A percentile compares a stretch with the other conserved stretches of the same genome.
Evolutionary conservation across 2,329 filamentous ascomycete species (phyloP).

Genomic region (Aspergillus ochraceus): DNA sequence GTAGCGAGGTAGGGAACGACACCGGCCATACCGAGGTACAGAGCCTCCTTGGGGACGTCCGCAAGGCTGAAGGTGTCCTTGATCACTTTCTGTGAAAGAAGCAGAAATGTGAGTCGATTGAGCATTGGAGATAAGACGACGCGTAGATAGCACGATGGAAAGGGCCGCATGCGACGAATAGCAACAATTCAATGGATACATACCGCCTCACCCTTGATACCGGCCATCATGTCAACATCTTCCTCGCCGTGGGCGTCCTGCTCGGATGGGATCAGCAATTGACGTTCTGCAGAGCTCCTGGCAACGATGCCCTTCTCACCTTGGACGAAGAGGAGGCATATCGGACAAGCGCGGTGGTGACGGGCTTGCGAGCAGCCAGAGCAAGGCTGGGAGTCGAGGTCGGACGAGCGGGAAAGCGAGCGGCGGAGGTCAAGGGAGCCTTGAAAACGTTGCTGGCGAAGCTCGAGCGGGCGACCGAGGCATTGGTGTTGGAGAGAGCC

Average conservation of each 20-base stretch:
- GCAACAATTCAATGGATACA: slow-evolving; percentile 25
- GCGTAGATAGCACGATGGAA: background rate
- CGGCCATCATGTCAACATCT: slow-evolving; percentile 53
- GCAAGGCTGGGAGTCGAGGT: slow-evolving; percentile 40
- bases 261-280: slow-evolving; percentile 50
- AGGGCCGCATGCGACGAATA: slow-evolving; percentile 7
- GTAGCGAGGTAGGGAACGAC: slow-evolving; percentile 84
- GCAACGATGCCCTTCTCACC: slow-evolving; percentile 44
- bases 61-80: slow-evolving; percentile 68
- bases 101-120: slow-evolving; percentile 3
- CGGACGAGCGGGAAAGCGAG: slow-evolving; percentile 38
- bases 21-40: slow-evolving; percentile 71
- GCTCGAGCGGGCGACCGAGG: slow-evolving; percentile 42
- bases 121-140: background rate
- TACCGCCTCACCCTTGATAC: slow-evolving; percentile 60
- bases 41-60: slow-evolving; percentile 66
- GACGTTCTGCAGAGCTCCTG: slow-evolving; percentile 28
- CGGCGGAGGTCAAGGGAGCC: slow-evolving; percentile 46
- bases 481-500: slow-evolving; percentile 45
- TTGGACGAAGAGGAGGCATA: slow-evolving; percentile 44
- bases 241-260: slow-evolving; percentile 42
- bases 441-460: slow-evolving; percentile 44
- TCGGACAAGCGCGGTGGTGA: slow-evolving; percentile 51
- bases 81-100: slow-evolving; percentile 56
- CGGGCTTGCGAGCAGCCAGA: slow-evolving; percentile 46